Base-by-base conservation (phyloP, 768 basidiomycete species). In the Auricularia sp. region DNA sequence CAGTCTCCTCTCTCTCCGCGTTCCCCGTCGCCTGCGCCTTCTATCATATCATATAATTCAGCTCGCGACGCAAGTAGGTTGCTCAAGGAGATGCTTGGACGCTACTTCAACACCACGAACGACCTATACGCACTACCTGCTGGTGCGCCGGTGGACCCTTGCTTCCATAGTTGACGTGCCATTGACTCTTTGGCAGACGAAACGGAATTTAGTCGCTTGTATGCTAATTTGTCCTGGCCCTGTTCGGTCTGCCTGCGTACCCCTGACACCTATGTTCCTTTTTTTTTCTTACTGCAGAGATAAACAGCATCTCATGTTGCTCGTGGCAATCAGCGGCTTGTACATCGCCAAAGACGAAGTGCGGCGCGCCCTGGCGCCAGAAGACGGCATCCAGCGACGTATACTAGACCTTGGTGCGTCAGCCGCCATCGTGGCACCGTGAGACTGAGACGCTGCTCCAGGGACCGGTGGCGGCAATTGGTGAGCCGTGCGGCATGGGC, bases 391-490 rank as follows among this genome's bases (percentile, higher is more conserved):
- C 34, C 59, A 62, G 3, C 73, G 73, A 18, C 66, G 67, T 3
- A 69, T 74, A n/a, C 64, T 75, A 8, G 75, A 76, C 61, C 70
- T 75, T 24, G 74, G 47, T 51, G 47, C 21, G 47, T 18, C 39
- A 7, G 39, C 39, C 39, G 39, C 39, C 29, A 29, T 29, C 29
- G 29, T 51, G 11, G 10, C 18, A 13, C 47, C 14, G 18, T 21
- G 47, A 18, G 47, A 16, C 5, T 21, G 47, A 8, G 47, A 51
- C 47, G 18, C 21, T 51, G 3, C 21, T 8, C 47, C 18, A 51
- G 47, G 75, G 7, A 73, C 74, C 7, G 74, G 74, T 18, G 73
- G 74, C 54, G 74, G 75, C 45, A 73, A 71, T 39, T 76, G 75
- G 75, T 73, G 44, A 67, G 68, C 67, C 29, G 16, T n/a, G 54